Evolutionary conservation across 1,284 basidiomycete species (phyloP).

Genomic region (Paramarasmius palmivorus): DNA sequence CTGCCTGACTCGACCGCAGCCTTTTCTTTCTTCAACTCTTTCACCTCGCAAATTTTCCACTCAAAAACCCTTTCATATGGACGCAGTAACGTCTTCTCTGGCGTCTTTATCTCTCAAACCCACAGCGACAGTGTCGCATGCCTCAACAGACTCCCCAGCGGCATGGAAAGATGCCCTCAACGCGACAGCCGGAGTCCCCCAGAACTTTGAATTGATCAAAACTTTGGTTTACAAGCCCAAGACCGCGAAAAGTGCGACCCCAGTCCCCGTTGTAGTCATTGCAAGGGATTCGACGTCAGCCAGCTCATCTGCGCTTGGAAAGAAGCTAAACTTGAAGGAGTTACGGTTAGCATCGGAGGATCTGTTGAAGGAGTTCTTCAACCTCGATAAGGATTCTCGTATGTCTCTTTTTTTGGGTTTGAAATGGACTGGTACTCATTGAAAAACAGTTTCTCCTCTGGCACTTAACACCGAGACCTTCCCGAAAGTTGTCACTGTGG

Average conservation of each 20-base stretch:
- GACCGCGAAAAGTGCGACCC: conserved; percentile 84
- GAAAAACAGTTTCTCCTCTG: conserved; percentile 72
- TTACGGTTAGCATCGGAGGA: conserved; percentile 88
- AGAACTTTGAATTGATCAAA: conserved; percentile 73
- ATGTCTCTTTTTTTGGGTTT: conserved; percentile 32
- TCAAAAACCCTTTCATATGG: conserved; percentile 24
- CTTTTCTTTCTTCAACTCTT: conserved; percentile 1
- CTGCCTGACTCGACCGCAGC: conserved; percentile 10
- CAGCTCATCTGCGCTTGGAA: conserved; percentile 72
- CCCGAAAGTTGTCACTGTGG: conserved; percentile 73
- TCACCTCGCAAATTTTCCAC: conserved; percentile 3
- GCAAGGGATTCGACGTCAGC: conserved; percentile 85
- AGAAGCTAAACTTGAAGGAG: conserved; percentile 88
- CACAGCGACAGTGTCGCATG: conserved; percentile 50
- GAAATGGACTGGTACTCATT: conserved; percentile 2
- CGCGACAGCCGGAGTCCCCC: conserved; percentile 47
- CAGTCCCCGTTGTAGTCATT: conserved; percentile 86
- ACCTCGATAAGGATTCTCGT: conserved; percentile 86
- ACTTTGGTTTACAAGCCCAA: conserved; percentile 90
- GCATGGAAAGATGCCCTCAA: conserved; percentile 68
- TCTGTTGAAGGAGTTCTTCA: conserved; percentile 84
- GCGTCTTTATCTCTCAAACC: conserved; percentile 56
- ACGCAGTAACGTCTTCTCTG: conserved; percentile 41
- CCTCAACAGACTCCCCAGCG: conserved; percentile 59
- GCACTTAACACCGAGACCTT: conserved; percentile 72